These are phyloP conservation scores for Zalerion maritima DNA, from an alignment of 495 filamentous ascomycete species.

Conservation along the genomic window DNA sequence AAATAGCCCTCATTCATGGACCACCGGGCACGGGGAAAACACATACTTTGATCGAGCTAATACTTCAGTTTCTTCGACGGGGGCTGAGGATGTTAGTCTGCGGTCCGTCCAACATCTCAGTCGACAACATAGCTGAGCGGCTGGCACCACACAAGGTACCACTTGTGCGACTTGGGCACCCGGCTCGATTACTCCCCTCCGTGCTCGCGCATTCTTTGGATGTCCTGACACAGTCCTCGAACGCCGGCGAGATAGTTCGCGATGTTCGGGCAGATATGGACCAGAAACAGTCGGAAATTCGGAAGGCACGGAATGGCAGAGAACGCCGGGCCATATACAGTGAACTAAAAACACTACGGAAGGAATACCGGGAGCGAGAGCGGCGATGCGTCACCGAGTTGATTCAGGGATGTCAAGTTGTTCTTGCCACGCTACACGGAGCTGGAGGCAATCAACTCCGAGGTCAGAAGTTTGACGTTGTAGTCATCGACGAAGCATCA, in stretches of 20 bases:
- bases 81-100: slow-evolving; percentile 74
- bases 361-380: slow-evolving; percentile 81
- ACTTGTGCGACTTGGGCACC: slow-evolving; percentile 82
- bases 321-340: slow-evolving; percentile 73
- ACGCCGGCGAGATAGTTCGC: slow-evolving; percentile 77
- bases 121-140: slow-evolving; percentile 97
- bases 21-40: slow-evolving; percentile 96
- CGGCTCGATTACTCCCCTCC: slow-evolving; percentile 76
- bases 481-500: slow-evolving; percentile 89
- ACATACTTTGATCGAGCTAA: slow-evolving; percentile 89
- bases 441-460: slow-evolving; percentile 75
- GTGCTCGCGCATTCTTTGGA: slow-evolving; percentile 85
- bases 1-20: slow-evolving; percentile 89
- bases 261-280: slow-evolving; percentile 92
- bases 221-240: slow-evolving; percentile 79
- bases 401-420: slow-evolving; percentile 64
- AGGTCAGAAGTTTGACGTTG: slow-evolving; percentile 76
- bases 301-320: slow-evolving; percentile 66
- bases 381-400: slow-evolving; percentile 62
- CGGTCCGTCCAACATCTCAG: slow-evolving; percentile 88
- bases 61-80: slow-evolving; percentile 64
- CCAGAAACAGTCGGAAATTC: slow-evolving; percentile 72
- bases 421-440: slow-evolving; percentile 85
- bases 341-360: slow-evolving; percentile 70
- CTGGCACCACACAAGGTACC: slow-evolving; percentile 70